Percentiles rank a stretch among this genome's conserved stretches.
phyloP scores from a whole-genome alignment of 2,329 filamentous ascomycete species.

The Talaromyces pinophilus region DNA sequence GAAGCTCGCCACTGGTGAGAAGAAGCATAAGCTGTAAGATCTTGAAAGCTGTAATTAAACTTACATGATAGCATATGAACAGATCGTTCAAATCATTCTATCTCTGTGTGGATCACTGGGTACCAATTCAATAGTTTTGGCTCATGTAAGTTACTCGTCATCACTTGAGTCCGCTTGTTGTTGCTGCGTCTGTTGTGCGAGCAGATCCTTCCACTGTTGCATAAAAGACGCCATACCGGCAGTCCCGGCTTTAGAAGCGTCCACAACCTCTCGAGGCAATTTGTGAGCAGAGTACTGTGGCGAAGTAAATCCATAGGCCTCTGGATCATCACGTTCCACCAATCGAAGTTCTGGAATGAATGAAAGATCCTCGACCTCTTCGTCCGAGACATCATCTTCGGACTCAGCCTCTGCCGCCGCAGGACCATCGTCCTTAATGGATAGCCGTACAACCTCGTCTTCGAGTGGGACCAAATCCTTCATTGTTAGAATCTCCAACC shows the following conservation, averaged over 20 bases:
- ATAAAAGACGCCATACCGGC: slow-evolving; percentile 81
- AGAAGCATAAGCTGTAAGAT: slow-evolving; percentile 83
- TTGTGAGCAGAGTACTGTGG: slow-evolving; percentile 95
- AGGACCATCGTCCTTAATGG: slow-evolving; percentile 29
- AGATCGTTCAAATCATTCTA: background rate
- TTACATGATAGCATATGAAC: background rate
- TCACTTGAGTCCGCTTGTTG: slow-evolving; percentile 43
- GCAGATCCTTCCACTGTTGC: slow-evolving; percentile 68
- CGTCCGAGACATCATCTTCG: slow-evolving; percentile 38
- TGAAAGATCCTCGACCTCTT: slow-evolving; percentile 51
- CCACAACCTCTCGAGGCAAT: slow-evolving; percentile 87
- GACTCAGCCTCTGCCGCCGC: background rate
- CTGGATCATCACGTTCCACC: slow-evolving; percentile 79
- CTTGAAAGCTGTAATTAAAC: background rate
- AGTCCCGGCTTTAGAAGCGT: slow-evolving; percentile 65
- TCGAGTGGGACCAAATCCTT: slow-evolving; percentile 45
- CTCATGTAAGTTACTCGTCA: slow-evolving; percentile 25
- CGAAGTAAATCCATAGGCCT: slow-evolving; percentile 81
- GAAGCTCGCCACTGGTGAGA: slow-evolving; percentile 81
- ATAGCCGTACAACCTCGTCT: slow-evolving; percentile 40
- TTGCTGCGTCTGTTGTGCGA: slow-evolving; percentile 45
- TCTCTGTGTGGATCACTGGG: background rate
- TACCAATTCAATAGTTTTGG: background rate
- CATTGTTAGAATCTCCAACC: slow-evolving; percentile 79
- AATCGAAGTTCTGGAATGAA: slow-evolving; percentile 77